These are phyloP conservation scores for Penicillium crustosum DNA, from an alignment of 2,329 filamentous ascomycete genomes.

Conservation along the genomic window DNA sequence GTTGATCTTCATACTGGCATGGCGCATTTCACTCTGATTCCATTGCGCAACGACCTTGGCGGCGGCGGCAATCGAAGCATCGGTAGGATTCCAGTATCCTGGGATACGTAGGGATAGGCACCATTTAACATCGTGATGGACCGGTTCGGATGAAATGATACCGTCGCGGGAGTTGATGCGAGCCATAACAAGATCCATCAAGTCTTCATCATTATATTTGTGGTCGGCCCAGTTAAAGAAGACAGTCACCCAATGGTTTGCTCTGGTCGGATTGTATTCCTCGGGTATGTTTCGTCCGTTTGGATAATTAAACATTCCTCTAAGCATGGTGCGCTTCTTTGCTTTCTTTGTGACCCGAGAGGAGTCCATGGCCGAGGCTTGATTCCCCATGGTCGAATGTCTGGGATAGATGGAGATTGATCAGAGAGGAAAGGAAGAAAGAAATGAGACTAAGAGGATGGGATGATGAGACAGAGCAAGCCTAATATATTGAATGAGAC, in stretches of 20 bases:
- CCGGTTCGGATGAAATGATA: slow-evolving; percentile 1
- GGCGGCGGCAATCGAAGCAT: not conserved
- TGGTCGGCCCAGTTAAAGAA: slow-evolving; percentile 6
- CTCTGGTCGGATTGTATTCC: too few relatives aligned
- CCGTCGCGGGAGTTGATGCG: not conserved
- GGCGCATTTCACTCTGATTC: not conserved
- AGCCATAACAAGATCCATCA: slow-evolving; percentile 1
- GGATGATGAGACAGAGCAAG: not conserved
- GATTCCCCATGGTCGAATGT: not conserved
- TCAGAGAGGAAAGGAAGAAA: not conserved
- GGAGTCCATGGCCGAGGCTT: not conserved
- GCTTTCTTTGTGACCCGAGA: not conserved
- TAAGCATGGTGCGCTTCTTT: not conserved
- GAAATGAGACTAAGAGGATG: not conserved
- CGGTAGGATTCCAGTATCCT: not conserved
- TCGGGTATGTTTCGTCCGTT: slow-evolving; percentile 1
- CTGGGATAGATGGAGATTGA: not conserved
- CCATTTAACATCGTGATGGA: slow-evolving; percentile 4
- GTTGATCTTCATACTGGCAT: not conserved
- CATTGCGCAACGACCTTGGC: not conserved
- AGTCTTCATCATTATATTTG: not conserved
- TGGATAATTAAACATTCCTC: slow-evolving; percentile 1
- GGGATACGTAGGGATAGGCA: slow-evolving; percentile 1
- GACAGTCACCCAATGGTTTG: slow-evolving; percentile 2
- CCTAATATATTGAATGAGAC: not conserved